A percentile compares a stretch with the other conserved stretches of the same genome.
phyloP scores from a whole-genome alignment of 208 protist genomes.

The Leishmania aethiopica region DNA sequence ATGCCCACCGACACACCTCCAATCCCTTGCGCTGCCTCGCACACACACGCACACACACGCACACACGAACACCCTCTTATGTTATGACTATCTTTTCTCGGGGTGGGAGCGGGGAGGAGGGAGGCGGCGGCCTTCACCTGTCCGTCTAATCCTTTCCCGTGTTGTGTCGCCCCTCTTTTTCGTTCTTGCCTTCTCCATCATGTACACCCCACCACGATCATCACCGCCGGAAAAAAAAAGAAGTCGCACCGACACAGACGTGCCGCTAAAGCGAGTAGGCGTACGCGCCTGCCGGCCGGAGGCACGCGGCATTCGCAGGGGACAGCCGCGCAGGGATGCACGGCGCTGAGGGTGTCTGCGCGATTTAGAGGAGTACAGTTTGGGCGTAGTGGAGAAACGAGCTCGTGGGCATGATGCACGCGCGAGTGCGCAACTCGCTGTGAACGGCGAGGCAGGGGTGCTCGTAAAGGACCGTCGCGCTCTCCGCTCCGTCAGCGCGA shows the following conservation, averaged over 20 bases:
- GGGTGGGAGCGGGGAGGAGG: too few relatives aligned
- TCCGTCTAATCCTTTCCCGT: not conserved
- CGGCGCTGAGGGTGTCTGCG: not conserved
- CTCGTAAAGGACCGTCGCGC: not conserved
- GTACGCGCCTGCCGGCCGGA: not conserved
- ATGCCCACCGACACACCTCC: not conserved
- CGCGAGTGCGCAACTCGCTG: not conserved
- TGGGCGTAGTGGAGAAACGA: not conserved
- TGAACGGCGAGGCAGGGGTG: not conserved
- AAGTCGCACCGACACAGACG: not conserved
- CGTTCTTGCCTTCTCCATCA: not conserved
- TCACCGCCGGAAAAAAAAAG: too few relatives aligned
- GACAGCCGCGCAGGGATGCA: not conserved
- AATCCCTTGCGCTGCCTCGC: not conserved
- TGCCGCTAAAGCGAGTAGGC: not conserved
- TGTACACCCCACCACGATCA: conserved; percentile 6
- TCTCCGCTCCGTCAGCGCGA: not conserved
- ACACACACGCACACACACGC: too few relatives aligned
- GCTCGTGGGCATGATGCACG: not conserved
- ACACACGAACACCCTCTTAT: too few relatives aligned
- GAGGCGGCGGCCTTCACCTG: too few relatives aligned
- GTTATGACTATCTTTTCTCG: too few relatives aligned
- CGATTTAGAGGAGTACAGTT: not conserved
- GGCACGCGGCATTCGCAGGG: not conserved
- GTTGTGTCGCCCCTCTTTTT: not conserved